Evolutionary conservation across 1,284 basidiomycete genomes (phyloP).

Genomic region (Inonotus obliquus): DNA sequence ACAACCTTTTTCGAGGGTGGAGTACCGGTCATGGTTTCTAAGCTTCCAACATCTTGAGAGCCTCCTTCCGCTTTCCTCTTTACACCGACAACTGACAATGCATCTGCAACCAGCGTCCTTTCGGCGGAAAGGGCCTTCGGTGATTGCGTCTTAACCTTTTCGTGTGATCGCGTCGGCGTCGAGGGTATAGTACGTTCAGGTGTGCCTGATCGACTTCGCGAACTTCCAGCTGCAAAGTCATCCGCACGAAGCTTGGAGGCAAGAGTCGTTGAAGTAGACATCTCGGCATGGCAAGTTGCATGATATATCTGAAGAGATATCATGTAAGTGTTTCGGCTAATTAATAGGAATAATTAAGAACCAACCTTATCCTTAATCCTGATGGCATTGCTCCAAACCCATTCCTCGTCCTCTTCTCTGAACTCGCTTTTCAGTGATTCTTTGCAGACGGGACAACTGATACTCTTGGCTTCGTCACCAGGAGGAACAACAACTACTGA

Average conservation of each 20-base stretch:
- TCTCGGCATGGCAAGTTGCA: conserved; percentile 86
- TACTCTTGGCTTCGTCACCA: conserved; percentile 73
- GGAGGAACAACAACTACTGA: conserved; percentile 86
- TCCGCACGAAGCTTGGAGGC: conserved; percentile 56
- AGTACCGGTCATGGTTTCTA: conserved; percentile 18
- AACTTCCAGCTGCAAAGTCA: conserved; percentile 29
- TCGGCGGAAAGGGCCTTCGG: conserved; percentile 21
- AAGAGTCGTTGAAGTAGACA: conserved; percentile 53
- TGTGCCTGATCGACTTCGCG: conserved; percentile 61
- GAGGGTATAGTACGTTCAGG: conserved; percentile 46
- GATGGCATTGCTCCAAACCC: conserved; percentile 95
- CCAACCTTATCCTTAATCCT: conserved; percentile 77
- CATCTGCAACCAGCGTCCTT: conserved; percentile 1
- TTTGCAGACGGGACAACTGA: conserved; percentile 96
- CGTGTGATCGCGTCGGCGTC: conserved; percentile 20
- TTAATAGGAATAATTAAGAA: conserved; percentile 20
- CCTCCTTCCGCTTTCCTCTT: conserved; percentile 31
- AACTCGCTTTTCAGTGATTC: conserved; percentile 91
- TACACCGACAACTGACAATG: conserved; percentile 17
- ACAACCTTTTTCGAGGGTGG: conserved; percentile 23
- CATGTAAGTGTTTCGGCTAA: conserved; percentile 1
- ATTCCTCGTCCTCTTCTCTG: conserved; percentile 95
- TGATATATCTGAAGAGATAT: conserved; percentile 65
- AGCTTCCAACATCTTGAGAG: background rate
- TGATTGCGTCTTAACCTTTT: background rate